phyloP scores from a whole-genome alignment of 345 rosid species.

The Bretschneidera sinensis region DNA sequence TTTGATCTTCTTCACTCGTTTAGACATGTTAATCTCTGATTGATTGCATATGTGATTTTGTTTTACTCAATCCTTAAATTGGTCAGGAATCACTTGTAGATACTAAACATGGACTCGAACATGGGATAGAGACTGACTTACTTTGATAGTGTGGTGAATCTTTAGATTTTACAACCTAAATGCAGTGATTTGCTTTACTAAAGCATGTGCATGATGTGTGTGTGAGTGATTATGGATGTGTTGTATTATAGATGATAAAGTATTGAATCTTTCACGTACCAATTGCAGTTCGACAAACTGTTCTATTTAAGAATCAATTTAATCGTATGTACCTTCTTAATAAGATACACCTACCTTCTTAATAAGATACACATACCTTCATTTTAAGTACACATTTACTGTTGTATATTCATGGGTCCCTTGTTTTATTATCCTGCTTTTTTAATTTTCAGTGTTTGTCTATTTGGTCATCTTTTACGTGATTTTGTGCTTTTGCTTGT shows the following conservation, averaged over 20 bases:
- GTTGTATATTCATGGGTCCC: no score
- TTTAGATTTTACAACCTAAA: neutral
- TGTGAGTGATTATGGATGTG: no score
- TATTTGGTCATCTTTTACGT: neutral
- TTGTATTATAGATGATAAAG: constrained; percentile 1
- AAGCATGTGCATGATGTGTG: neutral
- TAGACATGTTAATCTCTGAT: constrained; percentile 73
- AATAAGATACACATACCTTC: no score
- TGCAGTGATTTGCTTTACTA: no score
- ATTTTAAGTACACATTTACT: no score
- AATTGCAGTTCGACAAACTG: neutral
- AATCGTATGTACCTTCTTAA: no score
- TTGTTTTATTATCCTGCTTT: no score
- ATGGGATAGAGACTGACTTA: neutral
- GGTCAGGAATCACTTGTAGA: constrained; percentile 53
- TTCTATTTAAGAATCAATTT: neutral
- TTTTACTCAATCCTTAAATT: constrained; percentile 62
- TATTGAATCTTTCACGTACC: neutral
- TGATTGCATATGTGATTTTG: constrained; percentile 66
- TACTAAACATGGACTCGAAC: neutral
- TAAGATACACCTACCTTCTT: no score
- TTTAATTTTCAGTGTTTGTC: no score
- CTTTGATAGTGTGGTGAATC: neutral
- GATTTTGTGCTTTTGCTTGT: neutral
- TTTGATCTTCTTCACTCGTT: constrained; percentile 73